Base-by-base conservation (phyloP, 441 rosid genomes). In the Gossypium aridum region DNA sequence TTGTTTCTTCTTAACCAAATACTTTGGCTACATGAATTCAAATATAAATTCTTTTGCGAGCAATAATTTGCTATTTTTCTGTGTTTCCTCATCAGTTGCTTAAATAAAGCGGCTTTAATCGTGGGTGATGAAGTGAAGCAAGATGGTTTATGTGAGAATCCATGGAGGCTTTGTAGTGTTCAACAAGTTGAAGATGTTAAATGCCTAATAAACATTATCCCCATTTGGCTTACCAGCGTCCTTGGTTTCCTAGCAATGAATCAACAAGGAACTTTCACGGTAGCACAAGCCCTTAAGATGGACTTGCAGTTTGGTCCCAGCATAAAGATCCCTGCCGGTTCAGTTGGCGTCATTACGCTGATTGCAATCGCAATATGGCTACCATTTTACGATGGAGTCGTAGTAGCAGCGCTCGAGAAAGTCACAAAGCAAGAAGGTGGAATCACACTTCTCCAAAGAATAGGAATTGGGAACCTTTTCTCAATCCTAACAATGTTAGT, bases 111-210 rank as follows among this genome's bases (percentile, higher is more conserved):
- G 0, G 80, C 83, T 23, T 20, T 76, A 47, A 62, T 84, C 22
- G 17, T 34, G 43, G 76, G 59, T 34, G 53, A 74, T n/a, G 82
- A 81, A 39, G 64, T 80, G 49, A 73, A 63, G 2, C 53, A 71
- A 3, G 79, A 81, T 3, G 85, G 82, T 12, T 19, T 43, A 8
- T 75, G 62, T 8, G 39, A 5, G 14, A 72, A 76, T 65, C 82
- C 8, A 9, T 84, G 87, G 85, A 74, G 77, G 20, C 77, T 80
- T 2, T 79, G 87, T 47, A 80, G 82, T 76, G 47, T 80, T 62
- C 85, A 78, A 17, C 87, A 74, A 59, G 74, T 81, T 2, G 83
- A 84, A 57, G 85, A 81, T 57, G 80, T 74, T 19, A 81, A 84
- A 53, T 80, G 85, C 70, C 74, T 84, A 5, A 0, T 82, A 22